A percentile compares a stretch with the other conserved stretches of the same genome.
phyloP scores from a whole-genome alignment of 2,329 filamentous ascomycete genomes.

The Macrophomina tecta region DNA sequence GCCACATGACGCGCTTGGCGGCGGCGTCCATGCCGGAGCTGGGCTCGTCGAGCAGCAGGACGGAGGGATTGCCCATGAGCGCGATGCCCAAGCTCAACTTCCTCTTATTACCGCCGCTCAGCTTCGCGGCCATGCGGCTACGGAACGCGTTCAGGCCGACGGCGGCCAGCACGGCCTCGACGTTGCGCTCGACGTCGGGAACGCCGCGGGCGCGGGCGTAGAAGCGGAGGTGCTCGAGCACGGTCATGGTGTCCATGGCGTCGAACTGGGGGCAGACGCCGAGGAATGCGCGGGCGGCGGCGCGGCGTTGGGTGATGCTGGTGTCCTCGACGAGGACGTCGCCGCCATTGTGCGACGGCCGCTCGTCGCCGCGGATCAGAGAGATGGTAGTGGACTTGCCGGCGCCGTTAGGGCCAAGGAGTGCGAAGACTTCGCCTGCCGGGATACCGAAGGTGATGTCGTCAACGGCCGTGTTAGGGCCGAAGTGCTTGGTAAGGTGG shows the following conservation, averaged over 20 bases:
- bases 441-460: slow-evolving; percentile 84
- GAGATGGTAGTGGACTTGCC: slow-evolving; percentile 91
- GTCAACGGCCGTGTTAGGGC: slow-evolving; percentile 76
- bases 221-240: slow-evolving; percentile 83
- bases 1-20: slow-evolving; percentile 92
- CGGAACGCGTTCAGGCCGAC: slow-evolving; percentile 77
- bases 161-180: slow-evolving; percentile 76
- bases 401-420: slow-evolving; percentile 89
- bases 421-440: slow-evolving; percentile 82
- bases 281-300: slow-evolving; percentile 74
- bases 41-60: slow-evolving; percentile 88
- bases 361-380: slow-evolving; percentile 85
- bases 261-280: slow-evolving; percentile 84
- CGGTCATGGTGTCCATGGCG: slow-evolving; percentile 90
- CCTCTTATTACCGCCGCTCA: slow-evolving; percentile 92
- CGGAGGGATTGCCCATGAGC: slow-evolving; percentile 87
- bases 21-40: slow-evolving; percentile 88
- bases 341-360: slow-evolving; percentile 72
- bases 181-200: slow-evolving; percentile 75
- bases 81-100: slow-evolving; percentile 90
- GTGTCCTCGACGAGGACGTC: slow-evolving; percentile 81
- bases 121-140: slow-evolving; percentile 74
- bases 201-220: slow-evolving; percentile 87
- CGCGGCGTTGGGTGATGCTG: slow-evolving; percentile 74
- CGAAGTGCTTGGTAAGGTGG: slow-evolving; percentile 81